Conservation (phyloP, 1,284 basidiomycete genomes). For the Ganoderma boninense region DNA sequence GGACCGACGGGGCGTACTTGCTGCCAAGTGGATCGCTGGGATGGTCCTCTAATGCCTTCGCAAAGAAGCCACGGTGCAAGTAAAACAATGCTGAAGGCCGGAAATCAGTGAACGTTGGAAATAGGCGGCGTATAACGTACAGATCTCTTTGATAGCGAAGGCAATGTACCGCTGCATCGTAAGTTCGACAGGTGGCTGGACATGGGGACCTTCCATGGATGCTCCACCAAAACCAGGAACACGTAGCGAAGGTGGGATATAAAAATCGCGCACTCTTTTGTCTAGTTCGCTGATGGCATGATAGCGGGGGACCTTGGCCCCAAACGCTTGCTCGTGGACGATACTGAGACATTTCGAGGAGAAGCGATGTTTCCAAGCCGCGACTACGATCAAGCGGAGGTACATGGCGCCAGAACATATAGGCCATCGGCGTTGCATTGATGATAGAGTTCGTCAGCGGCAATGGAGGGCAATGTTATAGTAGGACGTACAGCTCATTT, state of each 20-base stretch:
- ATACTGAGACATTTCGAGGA: constrained; percentile 65
- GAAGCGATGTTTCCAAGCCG: constrained; percentile 72
- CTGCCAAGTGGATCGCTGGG: constrained; percentile 71
- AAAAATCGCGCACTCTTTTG: constrained; percentile 68
- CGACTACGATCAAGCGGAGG: constrained; percentile 46
- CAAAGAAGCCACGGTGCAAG: constrained; percentile 78
- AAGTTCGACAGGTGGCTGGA: constrained; percentile 58
- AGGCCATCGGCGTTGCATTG: no score
- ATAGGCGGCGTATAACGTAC: constrained; percentile 48
- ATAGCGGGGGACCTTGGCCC: constrained; percentile 66
- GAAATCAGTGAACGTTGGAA: neutral
- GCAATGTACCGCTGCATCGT: constrained; percentile 71
- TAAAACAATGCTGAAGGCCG: constrained; percentile 65
- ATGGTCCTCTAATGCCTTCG: constrained; percentile 68
- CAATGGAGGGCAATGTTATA: neutral
- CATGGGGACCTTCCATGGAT: constrained; percentile 50
- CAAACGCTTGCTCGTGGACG: constrained; percentile 73
- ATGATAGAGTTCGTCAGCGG: neutral
- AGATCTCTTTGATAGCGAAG: constrained; percentile 71
- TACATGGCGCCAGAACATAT: neutral
- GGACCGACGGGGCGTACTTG: constrained; percentile 72
- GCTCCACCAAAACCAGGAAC: constrained; percentile 69
- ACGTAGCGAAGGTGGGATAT: constrained; percentile 67
- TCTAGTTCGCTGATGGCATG: constrained; percentile 68
- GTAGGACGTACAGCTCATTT: constrained; percentile 68